Conservation (phyloP, 495 filamentous ascomycete species). For the Aspergillus sparsus region DNA sequence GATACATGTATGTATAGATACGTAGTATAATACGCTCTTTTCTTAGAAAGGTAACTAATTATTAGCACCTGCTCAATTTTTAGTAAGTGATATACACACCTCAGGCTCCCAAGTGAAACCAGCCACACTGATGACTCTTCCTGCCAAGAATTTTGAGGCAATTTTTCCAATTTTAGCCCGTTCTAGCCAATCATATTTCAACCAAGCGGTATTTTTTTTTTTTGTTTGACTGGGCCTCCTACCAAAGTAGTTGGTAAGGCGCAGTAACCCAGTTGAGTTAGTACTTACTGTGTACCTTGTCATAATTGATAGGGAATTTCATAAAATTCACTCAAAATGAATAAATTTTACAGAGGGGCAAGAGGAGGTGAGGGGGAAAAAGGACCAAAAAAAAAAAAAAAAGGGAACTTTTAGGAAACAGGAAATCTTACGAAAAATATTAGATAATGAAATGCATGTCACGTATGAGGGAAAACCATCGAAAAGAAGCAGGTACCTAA, state of each 20-base stretch:
- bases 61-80: too few relatives aligned
- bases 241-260: constrained; percentile 9
- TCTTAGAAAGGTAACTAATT: too few relatives aligned
- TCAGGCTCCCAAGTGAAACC: neutral
- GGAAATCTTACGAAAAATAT: too few relatives aligned
- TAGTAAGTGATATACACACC: neutral
- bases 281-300: neutral
- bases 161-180: constrained; percentile 28
- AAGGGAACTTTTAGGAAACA: too few relatives aligned
- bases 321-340: neutral
- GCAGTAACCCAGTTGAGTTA: constrained; percentile 1
- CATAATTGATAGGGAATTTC: neutral
- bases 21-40: neutral
- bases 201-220: constrained; percentile 22
- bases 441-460: too few relatives aligned
- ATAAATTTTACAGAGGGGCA: neutral
- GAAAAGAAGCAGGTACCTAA: too few relatives aligned
- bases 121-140: constrained; percentile 12
- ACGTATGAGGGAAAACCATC: too few relatives aligned
- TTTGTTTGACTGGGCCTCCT: neutral
- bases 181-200: constrained; percentile 17
- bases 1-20: neutral
- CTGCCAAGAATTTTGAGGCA: constrained; percentile 21
- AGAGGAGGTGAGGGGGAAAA: neutral
- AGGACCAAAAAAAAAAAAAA: too few relatives aligned